Base-by-base conservation (phyloP, 1,284 basidiomycete species). In the Neolentinus lepideus region DNA sequence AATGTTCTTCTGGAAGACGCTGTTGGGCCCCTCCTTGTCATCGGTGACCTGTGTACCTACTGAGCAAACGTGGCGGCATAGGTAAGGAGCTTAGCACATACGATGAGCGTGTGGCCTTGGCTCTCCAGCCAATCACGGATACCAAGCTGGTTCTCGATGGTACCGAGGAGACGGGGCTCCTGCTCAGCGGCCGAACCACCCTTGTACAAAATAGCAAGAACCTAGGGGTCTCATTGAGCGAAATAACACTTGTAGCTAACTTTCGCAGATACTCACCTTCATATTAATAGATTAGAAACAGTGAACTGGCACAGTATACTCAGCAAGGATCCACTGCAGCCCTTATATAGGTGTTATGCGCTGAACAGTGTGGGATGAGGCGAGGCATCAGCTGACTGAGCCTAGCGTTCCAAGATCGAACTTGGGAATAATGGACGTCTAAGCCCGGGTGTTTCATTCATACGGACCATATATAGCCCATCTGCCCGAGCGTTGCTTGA, bases 141-240 rank as follows among this genome's bases (percentile, higher is more conserved):
- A 53, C 89, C 90, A 60, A 94, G 84, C 84, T 85, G 80, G 77
- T 97, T 98, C 75, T 98, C 92, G 58, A 86, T 80, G 16, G 94
- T 94, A 56, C 94, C 94, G 50, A 96, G 80, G 43, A 97, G 85
- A 69, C 90, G 84, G 53, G 90, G 82, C 73, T 97, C 90, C 64
- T 91, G 77, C 62, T 77, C 63, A 56, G 94, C 93, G 60, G 89
- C 85, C 59, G 83, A 66, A 63, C 77, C 80, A 66, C 89, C 88
- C 61, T 82, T 77, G 75, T 92, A 90, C 55, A 94, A 83, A 63
- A 94, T 84, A 64, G 89, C 88, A 58, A 94, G 80, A 65, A 94
- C 75, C 89, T 93, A 60, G 43, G 55, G 22, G 48, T 27, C 29
- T 19, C 56, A 27, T 47, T n/a, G 48, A 19, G 31, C 22, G 43